Conservation (phyloP, 768 basidiomycete genomes). For the Megacollybia marginata region DNA sequence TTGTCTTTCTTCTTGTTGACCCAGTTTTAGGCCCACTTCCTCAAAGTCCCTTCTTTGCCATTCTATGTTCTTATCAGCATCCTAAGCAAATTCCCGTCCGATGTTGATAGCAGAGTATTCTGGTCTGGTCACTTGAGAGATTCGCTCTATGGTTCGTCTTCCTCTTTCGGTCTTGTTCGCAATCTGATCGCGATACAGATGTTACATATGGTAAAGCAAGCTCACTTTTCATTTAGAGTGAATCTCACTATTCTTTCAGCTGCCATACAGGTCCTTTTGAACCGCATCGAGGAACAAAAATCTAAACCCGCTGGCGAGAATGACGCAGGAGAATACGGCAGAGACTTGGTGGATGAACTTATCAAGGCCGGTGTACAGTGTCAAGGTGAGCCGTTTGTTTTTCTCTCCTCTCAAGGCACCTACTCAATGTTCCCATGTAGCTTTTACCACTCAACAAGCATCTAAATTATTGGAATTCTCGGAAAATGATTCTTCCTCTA, state of each 20-base stretch:
- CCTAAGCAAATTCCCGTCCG: conserved; percentile 70
- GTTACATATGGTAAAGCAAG: conserved; percentile 26
- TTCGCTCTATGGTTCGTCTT: conserved; percentile 52
- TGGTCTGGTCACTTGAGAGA: conserved; percentile 62
- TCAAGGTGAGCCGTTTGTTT: conserved; percentile 35
- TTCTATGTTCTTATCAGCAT: conserved; percentile 74
- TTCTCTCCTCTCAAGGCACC: neutral
- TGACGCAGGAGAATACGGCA: conserved; percentile 29
- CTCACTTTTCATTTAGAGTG: too few relatives aligned
- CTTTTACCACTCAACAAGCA: conserved; percentile 55
- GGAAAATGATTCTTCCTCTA: conserved; percentile 1
- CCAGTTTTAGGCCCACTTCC: conserved; percentile 66
- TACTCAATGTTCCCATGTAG: conserved; percentile 23
- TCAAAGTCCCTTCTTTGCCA: conserved; percentile 78
- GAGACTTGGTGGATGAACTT: conserved; percentile 37
- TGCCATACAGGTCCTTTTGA: conserved; percentile 52
- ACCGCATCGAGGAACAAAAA: conserved; percentile 32
- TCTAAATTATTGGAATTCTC: neutral
- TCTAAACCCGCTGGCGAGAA: conserved; percentile 28
- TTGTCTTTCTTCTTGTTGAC: conserved; percentile 1
- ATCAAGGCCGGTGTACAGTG: conserved; percentile 44
- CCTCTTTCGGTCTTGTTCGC: conserved; percentile 2
- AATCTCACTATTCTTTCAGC: conserved; percentile 17
- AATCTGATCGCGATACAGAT: conserved; percentile 18
- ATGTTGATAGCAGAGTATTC: conserved; percentile 69